Percentiles rank a stretch among this genome's conserved stretches.
These are phyloP conservation scores for Suillus placidus DNA, from an alignment of 768 basidiomycete genomes.

Conservation along the genomic window DNA sequence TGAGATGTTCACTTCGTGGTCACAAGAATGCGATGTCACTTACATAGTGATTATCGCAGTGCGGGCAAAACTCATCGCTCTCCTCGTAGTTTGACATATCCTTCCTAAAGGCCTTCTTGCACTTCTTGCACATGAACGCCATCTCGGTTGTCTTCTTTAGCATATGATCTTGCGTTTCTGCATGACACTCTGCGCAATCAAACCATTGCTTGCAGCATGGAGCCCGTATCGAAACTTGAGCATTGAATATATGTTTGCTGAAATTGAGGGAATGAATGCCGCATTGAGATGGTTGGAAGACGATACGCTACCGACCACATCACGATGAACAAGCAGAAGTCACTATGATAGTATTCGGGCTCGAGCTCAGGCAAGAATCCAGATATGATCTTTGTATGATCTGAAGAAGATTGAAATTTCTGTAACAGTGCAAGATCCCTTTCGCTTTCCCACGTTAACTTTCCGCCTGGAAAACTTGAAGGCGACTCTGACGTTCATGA, in stretches of 20 bases:
- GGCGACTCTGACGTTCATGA: no score
- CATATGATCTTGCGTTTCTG: constrained; percentile 73
- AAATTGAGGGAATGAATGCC: constrained; percentile 7
- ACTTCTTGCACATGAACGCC: constrained; percentile 84
- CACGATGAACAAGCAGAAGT: background rate
- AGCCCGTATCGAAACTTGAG: constrained; percentile 93
- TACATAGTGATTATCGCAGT: constrained; percentile 98
- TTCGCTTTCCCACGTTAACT: background rate
- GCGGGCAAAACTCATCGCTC: constrained; percentile 96
- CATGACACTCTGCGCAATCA: constrained; percentile 96
- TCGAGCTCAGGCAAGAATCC: background rate
- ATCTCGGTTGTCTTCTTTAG: constrained; percentile 82
- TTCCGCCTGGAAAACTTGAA: background rate
- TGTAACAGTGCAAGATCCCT: background rate
- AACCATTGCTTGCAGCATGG: constrained; percentile 99
- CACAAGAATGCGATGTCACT: constrained; percentile 25
- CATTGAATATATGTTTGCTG: constrained; percentile 96
- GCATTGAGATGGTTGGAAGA: background rate
- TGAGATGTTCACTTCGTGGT: no score
- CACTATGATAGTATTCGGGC: background rate
- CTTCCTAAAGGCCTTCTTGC: constrained; percentile 95
- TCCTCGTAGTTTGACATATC: constrained; percentile 93
- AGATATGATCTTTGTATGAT: no score
- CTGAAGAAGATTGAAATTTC: background rate
- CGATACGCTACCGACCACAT: constrained; percentile 31